Base-by-base conservation (phyloP, 176 grass and related monocot species). In the Dendrocalamus sinicus region DNA sequence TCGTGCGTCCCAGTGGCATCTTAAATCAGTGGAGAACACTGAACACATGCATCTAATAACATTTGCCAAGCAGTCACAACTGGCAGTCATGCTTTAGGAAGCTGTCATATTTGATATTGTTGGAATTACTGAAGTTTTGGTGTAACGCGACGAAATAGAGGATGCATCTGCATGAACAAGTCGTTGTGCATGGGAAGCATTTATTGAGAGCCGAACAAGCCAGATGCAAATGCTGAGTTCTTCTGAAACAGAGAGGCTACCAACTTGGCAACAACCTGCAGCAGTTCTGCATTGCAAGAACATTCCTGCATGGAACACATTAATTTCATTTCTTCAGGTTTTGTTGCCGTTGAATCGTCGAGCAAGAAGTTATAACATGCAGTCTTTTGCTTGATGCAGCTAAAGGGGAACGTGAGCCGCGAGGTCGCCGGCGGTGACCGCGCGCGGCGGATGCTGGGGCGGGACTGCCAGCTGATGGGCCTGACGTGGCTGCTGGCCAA, bases 391-490 rank as follows among this genome's bases (percentile, higher is more conserved):
- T 26, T 75, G 28, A 43, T 90, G 64, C 83, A 99, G 97, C 62
- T 94, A 59, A 96, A 96, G 82, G 92, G 82, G 30, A 77, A 85
- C 47, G 81, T 89, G 53, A 87, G 85, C 65, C 86, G 73, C 9
- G 84, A 88, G 62, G 90, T 77, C 32, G 58, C 70, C 59, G 86
- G 54, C 63, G 83, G 86, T 15, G 97, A 99, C 77, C 89, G 94
- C 48, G 94, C 86, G 17, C 72, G 76, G 72, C 84, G 84, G 88
- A 96, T 99, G 94, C 86, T 99, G 58, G 94, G 92, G 30, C 91
- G 92, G 32, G 97, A 99, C 86, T 99, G 97, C 92, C 97, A 99
- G 94, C 94, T 99, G 82, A 99, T 99, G 94, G 97, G 97, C 0
- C 86, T 99, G 85, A 96, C 97, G 12, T 99, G 97, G 97, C 92